Conservation (phyloP, 2,329 filamentous ascomycete genomes). For the Talaromyces sp. region DNA sequence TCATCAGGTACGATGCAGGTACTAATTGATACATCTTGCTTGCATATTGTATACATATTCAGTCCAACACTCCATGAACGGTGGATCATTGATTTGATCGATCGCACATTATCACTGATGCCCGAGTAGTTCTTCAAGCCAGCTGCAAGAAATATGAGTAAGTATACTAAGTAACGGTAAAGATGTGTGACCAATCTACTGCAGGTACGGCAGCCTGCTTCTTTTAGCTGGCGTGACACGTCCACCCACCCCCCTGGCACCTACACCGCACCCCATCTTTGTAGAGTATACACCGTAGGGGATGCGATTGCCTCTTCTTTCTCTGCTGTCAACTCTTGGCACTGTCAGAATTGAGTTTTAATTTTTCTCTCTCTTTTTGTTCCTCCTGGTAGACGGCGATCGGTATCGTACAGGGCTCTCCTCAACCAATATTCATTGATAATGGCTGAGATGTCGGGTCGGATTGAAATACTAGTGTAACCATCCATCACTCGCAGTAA, state of each 20-base stretch:
- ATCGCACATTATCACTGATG: not conserved
- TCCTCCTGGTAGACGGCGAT: not conserved
- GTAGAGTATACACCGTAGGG: not conserved
- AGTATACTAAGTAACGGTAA: not conserved
- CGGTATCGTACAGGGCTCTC: not conserved
- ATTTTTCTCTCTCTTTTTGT: not conserved
- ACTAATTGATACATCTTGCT: not conserved
- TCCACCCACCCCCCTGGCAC: not conserved
- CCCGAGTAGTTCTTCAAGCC: not conserved
- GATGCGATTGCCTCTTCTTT: not conserved
- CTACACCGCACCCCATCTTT: not conserved
- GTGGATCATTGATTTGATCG: not conserved
- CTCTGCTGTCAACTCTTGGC: not conserved
- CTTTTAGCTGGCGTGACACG: not conserved
- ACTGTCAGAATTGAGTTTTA: not conserved
- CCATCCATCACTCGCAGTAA: not conserved
- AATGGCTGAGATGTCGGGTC: not conserved
- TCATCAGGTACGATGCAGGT: not conserved
- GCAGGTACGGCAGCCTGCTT: slow-evolving; percentile 2
- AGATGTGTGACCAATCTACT: not conserved
- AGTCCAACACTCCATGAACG: not conserved
- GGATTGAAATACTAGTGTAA: not conserved
- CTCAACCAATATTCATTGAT: not conserved
- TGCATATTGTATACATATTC: not conserved
- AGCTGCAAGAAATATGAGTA: not conserved